These are phyloP conservation scores for Talaromyces amestolkiae DNA, from an alignment of 2,329 filamentous ascomycete species.

Conservation along the genomic window DNA sequence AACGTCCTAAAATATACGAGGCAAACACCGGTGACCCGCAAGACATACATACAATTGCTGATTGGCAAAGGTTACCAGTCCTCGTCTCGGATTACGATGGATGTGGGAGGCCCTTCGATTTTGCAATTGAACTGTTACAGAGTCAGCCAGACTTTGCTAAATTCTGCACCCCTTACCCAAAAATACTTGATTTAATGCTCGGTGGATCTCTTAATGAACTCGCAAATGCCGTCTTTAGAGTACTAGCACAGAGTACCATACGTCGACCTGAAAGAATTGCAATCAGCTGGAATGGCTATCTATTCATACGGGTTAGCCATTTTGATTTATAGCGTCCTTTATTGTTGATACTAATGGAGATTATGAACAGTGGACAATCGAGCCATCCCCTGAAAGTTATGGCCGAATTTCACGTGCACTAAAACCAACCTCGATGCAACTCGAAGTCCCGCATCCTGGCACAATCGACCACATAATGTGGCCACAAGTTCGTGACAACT, in stretches of 20 bases:
- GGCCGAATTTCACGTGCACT: background rate
- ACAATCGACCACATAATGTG: background rate
- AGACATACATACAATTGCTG: background rate
- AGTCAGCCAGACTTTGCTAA: background rate
- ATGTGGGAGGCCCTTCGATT: background rate
- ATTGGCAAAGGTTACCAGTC: background rate
- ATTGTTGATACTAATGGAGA: background rate
- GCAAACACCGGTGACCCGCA: background rate
- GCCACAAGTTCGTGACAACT: background rate
- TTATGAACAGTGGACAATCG: background rate
- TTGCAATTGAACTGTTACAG: background rate
- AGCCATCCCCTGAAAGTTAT: background rate
- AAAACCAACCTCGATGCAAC: background rate
- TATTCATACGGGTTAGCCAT: background rate
- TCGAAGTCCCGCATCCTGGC: background rate
- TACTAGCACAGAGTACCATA: background rate
- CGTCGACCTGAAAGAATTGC: background rate
- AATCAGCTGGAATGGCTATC: background rate
- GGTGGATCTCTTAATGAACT: background rate
- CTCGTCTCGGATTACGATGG: background rate
- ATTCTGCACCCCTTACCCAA: background rate
- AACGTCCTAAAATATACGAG: background rate
- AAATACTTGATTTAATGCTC: background rate
- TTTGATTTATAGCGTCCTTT: background rate
- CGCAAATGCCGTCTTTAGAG: background rate